Percentiles rank a stretch among this genome's conserved stretches.
Conservation (phyloP, 169 alveolate species). For the Babesia bigemina region DNA sequence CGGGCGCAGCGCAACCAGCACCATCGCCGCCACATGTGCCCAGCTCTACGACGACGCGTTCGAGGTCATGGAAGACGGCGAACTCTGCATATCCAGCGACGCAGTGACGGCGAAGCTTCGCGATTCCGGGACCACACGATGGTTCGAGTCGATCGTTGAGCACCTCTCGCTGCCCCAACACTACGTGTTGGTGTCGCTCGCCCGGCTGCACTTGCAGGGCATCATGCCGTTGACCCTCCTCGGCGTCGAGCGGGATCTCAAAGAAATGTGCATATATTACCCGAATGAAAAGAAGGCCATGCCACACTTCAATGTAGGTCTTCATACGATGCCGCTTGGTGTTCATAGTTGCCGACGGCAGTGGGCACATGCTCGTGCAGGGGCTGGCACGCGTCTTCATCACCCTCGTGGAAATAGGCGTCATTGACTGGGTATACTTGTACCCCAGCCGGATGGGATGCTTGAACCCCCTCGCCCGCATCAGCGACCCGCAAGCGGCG, state of each 20-base stretch:
- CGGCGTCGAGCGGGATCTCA: conserved; percentile 37
- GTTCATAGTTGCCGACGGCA: neutral
- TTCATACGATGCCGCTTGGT: neutral
- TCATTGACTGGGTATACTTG: conserved; percentile 62
- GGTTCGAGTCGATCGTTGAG: neutral
- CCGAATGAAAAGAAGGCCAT: conserved; percentile 43
- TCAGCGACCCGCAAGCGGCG: conserved; percentile 42
- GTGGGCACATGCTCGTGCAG: conserved; percentile 9
- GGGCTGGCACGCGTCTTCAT: conserved; percentile 48
- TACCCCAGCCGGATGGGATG: conserved; percentile 36
- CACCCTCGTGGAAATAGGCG: conserved; percentile 42
- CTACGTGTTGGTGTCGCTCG: conserved; percentile 31
- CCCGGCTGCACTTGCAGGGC: conserved; percentile 56
- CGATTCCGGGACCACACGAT: neutral
- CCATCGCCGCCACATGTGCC: conserved; percentile 28
- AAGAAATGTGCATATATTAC: conserved; percentile 31
- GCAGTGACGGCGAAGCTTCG: conserved; percentile 1
- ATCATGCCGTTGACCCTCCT: conserved; percentile 48
- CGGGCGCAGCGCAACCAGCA: conserved; percentile 23
- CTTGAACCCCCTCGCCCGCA: neutral
- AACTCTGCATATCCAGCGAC: conserved; percentile 5
- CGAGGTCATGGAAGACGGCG: conserved; percentile 10
- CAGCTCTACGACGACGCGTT: conserved; percentile 25
- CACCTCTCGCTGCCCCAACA: conserved; percentile 61
- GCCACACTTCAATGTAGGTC: conserved; percentile 38